phyloP scores from a whole-genome alignment of 148 eudicot species.

The Vaccinium corymbosum region DNA sequence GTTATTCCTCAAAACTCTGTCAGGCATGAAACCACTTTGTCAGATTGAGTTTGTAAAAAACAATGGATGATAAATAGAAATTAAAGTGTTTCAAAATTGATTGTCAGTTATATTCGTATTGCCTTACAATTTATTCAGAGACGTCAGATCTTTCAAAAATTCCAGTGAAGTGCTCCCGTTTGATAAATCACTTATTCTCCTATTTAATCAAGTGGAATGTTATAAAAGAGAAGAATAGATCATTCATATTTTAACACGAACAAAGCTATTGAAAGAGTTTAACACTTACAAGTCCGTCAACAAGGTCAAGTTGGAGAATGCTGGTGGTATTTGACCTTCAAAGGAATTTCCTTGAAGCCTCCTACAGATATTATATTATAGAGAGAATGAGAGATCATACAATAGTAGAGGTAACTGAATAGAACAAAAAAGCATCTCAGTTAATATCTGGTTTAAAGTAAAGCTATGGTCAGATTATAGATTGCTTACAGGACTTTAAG shows the following conservation, averaged over 20 bases:
- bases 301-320: conserved; percentile 40
- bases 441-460: not conserved
- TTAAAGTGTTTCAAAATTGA: not conserved
- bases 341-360: conserved; percentile 65
- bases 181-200: conserved; percentile 73
- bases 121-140: conserved; percentile 52
- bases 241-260: not conserved
- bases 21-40: not conserved
- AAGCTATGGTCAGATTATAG: not conserved
- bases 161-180: conserved; percentile 62
- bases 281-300: conserved; percentile 52
- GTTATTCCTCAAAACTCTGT: conserved; percentile 66
- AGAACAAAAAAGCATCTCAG: not conserved
- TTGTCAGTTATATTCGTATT: conserved; percentile 7
- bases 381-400: not conserved
- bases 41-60: not conserved
- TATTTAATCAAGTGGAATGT: conserved; percentile 10
- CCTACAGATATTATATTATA: conserved; percentile 28
- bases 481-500: conserved; percentile 30
- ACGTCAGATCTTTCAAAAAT: conserved; percentile 44
- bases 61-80: not conserved
- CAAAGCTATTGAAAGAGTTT: not conserved
- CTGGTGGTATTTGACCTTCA: conserved; percentile 55
- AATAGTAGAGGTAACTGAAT: not conserved
- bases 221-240: not conserved